These are phyloP conservation scores for Rhynchosporium agropyri DNA, from an alignment of 2,329 filamentous ascomycete species.

Conservation along the genomic window DNA sequence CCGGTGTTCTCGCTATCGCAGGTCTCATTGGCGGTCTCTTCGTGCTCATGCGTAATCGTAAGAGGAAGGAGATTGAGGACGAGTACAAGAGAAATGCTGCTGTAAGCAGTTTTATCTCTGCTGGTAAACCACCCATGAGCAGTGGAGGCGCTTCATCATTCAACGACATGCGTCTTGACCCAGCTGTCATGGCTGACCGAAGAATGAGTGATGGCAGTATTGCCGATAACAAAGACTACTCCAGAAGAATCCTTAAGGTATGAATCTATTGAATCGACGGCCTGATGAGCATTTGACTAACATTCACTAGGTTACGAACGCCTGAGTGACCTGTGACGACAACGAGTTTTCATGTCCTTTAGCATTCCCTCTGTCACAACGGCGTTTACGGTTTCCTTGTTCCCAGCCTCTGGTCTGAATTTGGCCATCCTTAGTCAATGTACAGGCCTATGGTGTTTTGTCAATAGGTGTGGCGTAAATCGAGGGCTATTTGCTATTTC, in stretches of 20 bases:
- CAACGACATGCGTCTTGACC: slow-evolving; percentile 83
- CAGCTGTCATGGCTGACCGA: slow-evolving; percentile 76
- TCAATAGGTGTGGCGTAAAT: slow-evolving; percentile 42
- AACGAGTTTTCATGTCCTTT: slow-evolving; percentile 44
- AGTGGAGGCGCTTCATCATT: slow-evolving; percentile 64
- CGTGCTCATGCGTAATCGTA: slow-evolving; percentile 75
- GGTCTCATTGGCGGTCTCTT: slow-evolving; percentile 69
- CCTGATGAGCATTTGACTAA: not conserved
- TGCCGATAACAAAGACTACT: slow-evolving; percentile 96
- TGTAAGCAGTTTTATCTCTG: slow-evolving; percentile 74
- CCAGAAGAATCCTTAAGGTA: slow-evolving; percentile 92
- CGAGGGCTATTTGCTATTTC: slow-evolving; percentile 37
- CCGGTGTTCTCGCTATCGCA: slow-evolving; percentile 72
- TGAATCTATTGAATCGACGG: slow-evolving; percentile 42
- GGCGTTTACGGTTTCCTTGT: slow-evolving; percentile 40
- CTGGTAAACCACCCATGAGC: slow-evolving; percentile 63
- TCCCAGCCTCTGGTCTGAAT: slow-evolving; percentile 36
- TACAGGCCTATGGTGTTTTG: slow-evolving; percentile 39
- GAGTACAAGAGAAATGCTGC: slow-evolving; percentile 82
- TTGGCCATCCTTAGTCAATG: slow-evolving; percentile 29
- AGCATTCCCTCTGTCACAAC: slow-evolving; percentile 37
- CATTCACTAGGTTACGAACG: slow-evolving; percentile 57
- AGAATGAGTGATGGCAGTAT: slow-evolving; percentile 94
- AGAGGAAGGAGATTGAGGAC: slow-evolving; percentile 77
- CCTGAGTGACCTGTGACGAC: slow-evolving; percentile 50